Conservation (phyloP, 306 rosid species). For the Mucuna pruriens region DNA sequence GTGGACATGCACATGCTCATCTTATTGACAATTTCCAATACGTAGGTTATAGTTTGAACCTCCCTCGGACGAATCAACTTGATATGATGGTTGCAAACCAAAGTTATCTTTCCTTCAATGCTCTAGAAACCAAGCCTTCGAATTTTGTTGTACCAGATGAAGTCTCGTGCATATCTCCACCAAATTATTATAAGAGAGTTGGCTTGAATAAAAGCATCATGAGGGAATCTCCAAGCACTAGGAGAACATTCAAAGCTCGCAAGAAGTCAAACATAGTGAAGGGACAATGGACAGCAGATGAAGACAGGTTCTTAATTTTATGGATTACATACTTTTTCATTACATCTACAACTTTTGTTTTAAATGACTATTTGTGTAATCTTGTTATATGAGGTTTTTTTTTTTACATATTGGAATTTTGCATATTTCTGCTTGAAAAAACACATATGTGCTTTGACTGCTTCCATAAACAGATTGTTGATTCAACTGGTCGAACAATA, state of each 20-base stretch:
- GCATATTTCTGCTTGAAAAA: background rate
- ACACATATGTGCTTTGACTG: constrained; percentile 12
- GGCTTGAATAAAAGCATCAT: constrained; percentile 45
- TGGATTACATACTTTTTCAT: background rate
- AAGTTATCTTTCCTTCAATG: constrained; percentile 39
- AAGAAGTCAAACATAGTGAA: constrained; percentile 70
- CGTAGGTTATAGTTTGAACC: constrained; percentile 51
- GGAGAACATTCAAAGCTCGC: constrained; percentile 53
- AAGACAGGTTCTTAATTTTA: constrained; percentile 69
- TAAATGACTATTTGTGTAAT: background rate
- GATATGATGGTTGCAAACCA: constrained; percentile 47
- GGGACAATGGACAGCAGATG: constrained; percentile 93
- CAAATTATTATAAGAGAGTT: constrained; percentile 52
- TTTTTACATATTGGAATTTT: background rate
- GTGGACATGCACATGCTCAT: constrained; percentile 46
- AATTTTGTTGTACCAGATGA: constrained; percentile 69
- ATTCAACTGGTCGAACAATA: constrained; percentile 74
- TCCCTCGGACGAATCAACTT: constrained; percentile 46
- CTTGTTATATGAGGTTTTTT: background rate
- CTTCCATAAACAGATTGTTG: constrained; percentile 59
- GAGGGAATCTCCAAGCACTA: constrained; percentile 42
- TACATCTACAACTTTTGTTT: background rate
- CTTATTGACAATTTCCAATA: constrained; percentile 64
- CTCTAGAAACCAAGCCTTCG: constrained; percentile 52
- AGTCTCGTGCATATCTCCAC: constrained; percentile 61